Evolutionary conservation across 2,329 filamentous ascomycete species (phyloP), one percentile per base, ranked within the genome.

Genomic region (Phaeosphaeriaceae sp.): DNA sequence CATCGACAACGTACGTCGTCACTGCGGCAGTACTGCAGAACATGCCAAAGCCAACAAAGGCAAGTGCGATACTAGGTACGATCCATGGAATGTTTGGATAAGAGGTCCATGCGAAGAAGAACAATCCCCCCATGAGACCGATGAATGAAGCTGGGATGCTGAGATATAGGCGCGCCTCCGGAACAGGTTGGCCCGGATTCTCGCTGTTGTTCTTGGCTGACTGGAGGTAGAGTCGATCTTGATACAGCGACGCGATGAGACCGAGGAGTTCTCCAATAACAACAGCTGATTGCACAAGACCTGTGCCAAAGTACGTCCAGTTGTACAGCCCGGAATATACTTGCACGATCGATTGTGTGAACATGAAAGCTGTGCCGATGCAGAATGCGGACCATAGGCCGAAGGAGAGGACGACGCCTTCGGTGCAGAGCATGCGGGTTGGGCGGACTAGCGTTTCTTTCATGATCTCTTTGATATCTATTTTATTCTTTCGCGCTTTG

Each of bases 61-160:
- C 73, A 1, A 85, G 74, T 0, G 82, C 81, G 17, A 83, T 70
- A 0, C 80, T 76, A 0, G 83, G 82, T 6, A 78, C 74, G 6
- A 82, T 79, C 83, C 83, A 85, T 0, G 75, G 80, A 0, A 83
- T 42, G 2, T 48, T 53, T 0, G 80, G 63, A 45, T 78, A 82
- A 1, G 77, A 75, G 1, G 81, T 81, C 83, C 83, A 85, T 0
- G 76, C 83, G 58, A 84, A 85, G 31, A 79, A 75, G 59, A 85
- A 84, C 72, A 85, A 78, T 15, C 83, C 83, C 1, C 78, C 82
- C 0, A 76, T 71, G 36, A 84, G 77, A 2, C 81, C 81, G 25
- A 83, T 27, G 46, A 84, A 81, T 2, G 79, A 80, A 1, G 71
- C 80, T 1, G 77, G 71, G 11, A 82, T 75, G 50, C 71, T 76